Evolutionary conservation across 23 red algal genomes (phyloP), one percentile per base, ranked within the genome.

Genomic region (Gracilaria caudata): DNA sequence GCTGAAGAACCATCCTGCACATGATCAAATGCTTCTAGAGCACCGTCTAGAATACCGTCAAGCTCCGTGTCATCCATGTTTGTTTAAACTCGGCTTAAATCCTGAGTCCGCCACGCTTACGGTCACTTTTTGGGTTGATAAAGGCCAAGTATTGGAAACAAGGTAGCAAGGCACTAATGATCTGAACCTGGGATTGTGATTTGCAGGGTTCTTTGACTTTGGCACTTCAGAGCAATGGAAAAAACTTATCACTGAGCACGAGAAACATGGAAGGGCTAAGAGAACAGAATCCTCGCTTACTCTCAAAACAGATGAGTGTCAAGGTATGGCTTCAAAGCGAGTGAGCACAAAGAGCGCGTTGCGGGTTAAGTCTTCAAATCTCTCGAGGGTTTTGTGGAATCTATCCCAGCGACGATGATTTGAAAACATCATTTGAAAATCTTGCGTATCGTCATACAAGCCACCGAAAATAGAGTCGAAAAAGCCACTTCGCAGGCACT

Each of bases 21-120:
- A 38, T 49, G 36, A 26, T 89, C 71, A 47, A 89, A 89, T 23
- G 85, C 85, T 59, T 89, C 85, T 47, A 89, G 37, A 19, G 85
- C 85, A 2, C 74, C 47, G 24, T 89, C 85, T 24, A 89, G 74
- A 61, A 89, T 89, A 72, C 56, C 60, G 41, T 89, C 85, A 17
- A 89, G 74, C 36, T 89, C 85, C 10, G 64, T 40, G 41, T 86
- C 65, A 28, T 71, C 64, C 35, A 72, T 68, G 6, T 26, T 43
- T 25, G 70, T 37, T 29, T 30, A 30, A 6, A 30, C n/a, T 30
- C 11, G 16, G 57, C 11, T 61, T 29, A 3, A 6, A 29, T 23
- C 11, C 49, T 53, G 49, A 61, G 11, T 61, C 29, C 11, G n/a
- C 11, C 7, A 61, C 57, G 23, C 57, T 30, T 29, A 3, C 2